Evolutionary conservation across 306 rosid genomes (phyloP).

Genomic region (Pachyrhizus erosus): DNA sequence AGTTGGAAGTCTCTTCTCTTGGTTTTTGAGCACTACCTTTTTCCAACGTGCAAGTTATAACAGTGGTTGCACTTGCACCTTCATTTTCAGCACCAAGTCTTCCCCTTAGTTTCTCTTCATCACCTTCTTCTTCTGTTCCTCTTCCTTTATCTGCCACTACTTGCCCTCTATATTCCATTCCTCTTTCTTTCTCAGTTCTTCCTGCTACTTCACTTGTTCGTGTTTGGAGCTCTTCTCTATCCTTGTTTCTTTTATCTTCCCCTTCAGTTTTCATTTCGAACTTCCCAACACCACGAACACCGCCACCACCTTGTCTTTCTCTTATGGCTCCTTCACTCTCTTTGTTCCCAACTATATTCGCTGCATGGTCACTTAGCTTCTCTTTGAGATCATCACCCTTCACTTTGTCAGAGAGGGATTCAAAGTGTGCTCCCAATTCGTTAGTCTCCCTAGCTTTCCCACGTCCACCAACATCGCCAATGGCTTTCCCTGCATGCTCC

Average conservation of each 20-base stretch:
- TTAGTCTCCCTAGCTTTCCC: slow-evolving; percentile 51
- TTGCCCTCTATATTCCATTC: no score
- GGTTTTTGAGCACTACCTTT: neutral
- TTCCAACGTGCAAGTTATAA: slow-evolving; percentile 32
- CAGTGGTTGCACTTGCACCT: slow-evolving; percentile 12
- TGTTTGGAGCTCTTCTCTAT: slow-evolving; percentile 3
- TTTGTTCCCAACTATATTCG: slow-evolving; percentile 21
- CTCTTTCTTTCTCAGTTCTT: neutral
- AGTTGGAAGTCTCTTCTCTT: slow-evolving; percentile 34
- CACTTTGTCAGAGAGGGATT: slow-evolving; percentile 60
- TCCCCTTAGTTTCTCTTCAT: slow-evolving; percentile 34
- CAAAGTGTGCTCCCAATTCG: slow-evolving; percentile 45
- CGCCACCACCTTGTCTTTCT: slow-evolving; percentile 14
- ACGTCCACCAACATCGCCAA: slow-evolving; percentile 41
- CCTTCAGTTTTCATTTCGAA: slow-evolving; percentile 37
- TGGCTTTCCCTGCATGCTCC: slow-evolving; percentile 44
- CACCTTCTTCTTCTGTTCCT: no score
- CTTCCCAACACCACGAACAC: slow-evolving; percentile 41
- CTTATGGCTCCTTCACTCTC: no score
- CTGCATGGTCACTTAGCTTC: neutral
- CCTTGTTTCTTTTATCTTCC: neutral
- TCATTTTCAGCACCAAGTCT: slow-evolving; percentile 15
- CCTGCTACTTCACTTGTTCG: slow-evolving; percentile 34
- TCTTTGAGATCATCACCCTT: neutral
- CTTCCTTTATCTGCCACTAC: no score